Evolutionary conservation across 768 basidiomycete species (phyloP), one percentile per base, ranked within the genome.

Genomic region (Hericium alpestre): DNA sequence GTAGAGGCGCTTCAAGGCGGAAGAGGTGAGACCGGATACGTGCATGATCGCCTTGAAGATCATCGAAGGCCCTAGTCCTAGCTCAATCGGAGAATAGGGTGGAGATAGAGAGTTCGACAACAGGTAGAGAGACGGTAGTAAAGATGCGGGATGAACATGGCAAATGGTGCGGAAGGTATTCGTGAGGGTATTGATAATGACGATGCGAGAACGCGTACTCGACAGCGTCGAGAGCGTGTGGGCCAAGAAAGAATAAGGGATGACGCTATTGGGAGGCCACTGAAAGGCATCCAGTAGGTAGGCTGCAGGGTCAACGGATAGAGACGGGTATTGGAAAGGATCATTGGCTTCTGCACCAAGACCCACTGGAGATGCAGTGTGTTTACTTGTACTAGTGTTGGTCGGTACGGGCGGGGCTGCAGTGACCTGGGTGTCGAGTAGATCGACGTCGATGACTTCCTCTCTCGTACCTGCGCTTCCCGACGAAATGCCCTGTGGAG

Each of bases 51-150:
- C 80, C 57, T 79, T 82, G 1, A 82, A 82, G 55, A 90, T 79
- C 53, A 84, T 74, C 20, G 84, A 83, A 15, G 78, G 72, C 1
- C 87, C 87, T 20, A 90, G 72, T 20, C 84, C 85, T 18, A 89
- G 76, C 66, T 90, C 86, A 48, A 86, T 69, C 15, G 83, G 74
- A 50, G 79, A 74, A 70, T 91, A 93, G 0, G 87, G 79, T 18
- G 90, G 87, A 1, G 81, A 76, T 38, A 93, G 75, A 20, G 87
- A 80, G 67, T 92, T 93, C 12, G 90, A 90, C 37, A 93, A 73
- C 20, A 93, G 79, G 66, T 92, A 93, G 7, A 92, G 71, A 38
- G 87, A 77, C n/a, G 88, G 79, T 49, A 87, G 72, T 47, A 95
- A 77, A 41, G 89, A 86, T 20, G 74, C 55, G 0, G 88, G 80